These are phyloP conservation scores for Trametes elegans DNA, from an alignment of 768 basidiomycete genomes.

Conservation along the genomic window DNA sequence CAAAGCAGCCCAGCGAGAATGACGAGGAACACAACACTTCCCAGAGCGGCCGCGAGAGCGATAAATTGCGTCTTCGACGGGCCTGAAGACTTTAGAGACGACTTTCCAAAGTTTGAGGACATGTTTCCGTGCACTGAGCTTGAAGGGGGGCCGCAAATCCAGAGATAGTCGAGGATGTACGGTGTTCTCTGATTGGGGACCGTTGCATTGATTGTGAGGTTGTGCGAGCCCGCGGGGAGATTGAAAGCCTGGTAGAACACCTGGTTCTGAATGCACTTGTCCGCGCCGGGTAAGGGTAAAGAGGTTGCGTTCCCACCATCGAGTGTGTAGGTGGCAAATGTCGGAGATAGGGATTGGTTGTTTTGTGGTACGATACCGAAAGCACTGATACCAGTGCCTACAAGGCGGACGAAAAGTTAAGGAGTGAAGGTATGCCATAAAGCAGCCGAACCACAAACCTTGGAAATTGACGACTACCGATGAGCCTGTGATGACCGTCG, in stretches of 20 bases:
- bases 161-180: slow-evolving; percentile 41
- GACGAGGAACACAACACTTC: slow-evolving; percentile 11
- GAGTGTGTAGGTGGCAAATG: slow-evolving; percentile 42
- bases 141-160: slow-evolving; percentile 26
- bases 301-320: slow-evolving; percentile 34
- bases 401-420: not conserved
- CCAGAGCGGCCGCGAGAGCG: slow-evolving; percentile 18
- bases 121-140: not conserved
- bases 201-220: slow-evolving; percentile 40
- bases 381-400: slow-evolving; percentile 47
- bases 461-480: not conserved
- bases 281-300: slow-evolving; percentile 38
- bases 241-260: slow-evolving; percentile 39
- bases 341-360: slow-evolving; percentile 33
- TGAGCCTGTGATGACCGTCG: not conserved
- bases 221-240: slow-evolving; percentile 33
- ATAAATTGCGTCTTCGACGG: not conserved
- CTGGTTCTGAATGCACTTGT: slow-evolving; percentile 35
- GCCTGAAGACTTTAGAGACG: no score
- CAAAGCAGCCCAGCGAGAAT: slow-evolving; percentile 5
- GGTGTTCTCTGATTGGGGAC: slow-evolving; percentile 31
- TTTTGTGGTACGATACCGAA: slow-evolving; percentile 45
- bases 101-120: not conserved
- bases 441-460: not conserved
- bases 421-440: not conserved